phyloP scores from a whole-genome alignment of 2,329 filamentous ascomycete genomes.

The Aspergillus pseudotamarii region DNA sequence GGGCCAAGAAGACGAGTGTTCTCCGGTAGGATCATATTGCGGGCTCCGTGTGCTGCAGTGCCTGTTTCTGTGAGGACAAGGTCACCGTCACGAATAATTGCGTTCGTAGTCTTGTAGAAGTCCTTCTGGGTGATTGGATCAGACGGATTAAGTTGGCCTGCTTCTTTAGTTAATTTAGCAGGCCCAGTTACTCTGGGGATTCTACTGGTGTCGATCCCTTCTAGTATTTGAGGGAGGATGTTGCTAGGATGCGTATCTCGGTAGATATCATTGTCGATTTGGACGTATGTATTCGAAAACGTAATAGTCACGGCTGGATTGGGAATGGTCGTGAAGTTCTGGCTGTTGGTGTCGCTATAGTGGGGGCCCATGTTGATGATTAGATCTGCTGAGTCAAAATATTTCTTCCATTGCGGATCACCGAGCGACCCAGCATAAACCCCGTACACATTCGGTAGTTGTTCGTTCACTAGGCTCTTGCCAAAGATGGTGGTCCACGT shows the following conservation, averaged over 20 bases:
- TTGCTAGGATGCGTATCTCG: slow-evolving; percentile 76
- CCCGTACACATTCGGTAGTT: slow-evolving; percentile 49
- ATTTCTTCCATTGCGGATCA: slow-evolving; percentile 21
- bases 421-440: slow-evolving; percentile 52
- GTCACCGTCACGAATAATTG: slow-evolving; percentile 55
- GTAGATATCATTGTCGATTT: slow-evolving; percentile 72
- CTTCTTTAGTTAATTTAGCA: slow-evolving; percentile 26
- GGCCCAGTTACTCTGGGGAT: slow-evolving; percentile 46
- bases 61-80: slow-evolving; percentile 62
- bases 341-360: slow-evolving; percentile 51
- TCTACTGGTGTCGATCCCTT: slow-evolving; percentile 59
- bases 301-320: slow-evolving; percentile 78
- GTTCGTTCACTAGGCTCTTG: slow-evolving; percentile 56
- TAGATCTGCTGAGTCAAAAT: slow-evolving; percentile 43
- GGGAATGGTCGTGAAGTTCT: slow-evolving; percentile 79
- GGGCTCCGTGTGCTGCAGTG: slow-evolving; percentile 58
- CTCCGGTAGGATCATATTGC: slow-evolving; percentile 54
- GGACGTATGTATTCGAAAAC: slow-evolving; percentile 73
- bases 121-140: neutral
- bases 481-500: slow-evolving; percentile 53
- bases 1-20: slow-evolving; percentile 53
- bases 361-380: slow-evolving; percentile 40
- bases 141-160: slow-evolving; percentile 49
- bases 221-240: slow-evolving; percentile 71
- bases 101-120: slow-evolving; percentile 51